These are phyloP conservation scores for Rubus idaeus DNA, from an alignment of 306 rosid genomes.

Conservation along the genomic window DNA sequence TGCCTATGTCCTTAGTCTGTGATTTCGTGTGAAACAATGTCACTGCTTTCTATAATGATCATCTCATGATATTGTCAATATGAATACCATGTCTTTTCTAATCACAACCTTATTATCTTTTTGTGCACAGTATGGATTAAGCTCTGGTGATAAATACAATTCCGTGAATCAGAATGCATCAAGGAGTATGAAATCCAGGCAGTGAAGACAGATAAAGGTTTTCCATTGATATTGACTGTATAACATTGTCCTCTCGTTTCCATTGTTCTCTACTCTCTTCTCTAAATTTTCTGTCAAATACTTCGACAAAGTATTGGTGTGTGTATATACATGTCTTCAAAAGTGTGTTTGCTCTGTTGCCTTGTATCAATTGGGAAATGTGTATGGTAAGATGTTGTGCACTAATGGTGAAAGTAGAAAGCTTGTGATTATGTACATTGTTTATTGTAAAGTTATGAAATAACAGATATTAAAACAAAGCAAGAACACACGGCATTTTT, in stretches of 20 bases:
- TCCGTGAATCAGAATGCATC: conserved; percentile 41
- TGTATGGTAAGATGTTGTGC: not conserved
- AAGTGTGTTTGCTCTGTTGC: not conserved
- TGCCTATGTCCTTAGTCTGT: not conserved
- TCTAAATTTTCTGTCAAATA: not conserved
- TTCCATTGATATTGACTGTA: conserved; percentile 33
- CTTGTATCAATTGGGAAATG: conserved; percentile 6
- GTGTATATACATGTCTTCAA: conserved; percentile 9
- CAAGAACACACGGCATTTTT: not conserved
- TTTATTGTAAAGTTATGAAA: not conserved
- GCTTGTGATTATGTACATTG: not conserved
- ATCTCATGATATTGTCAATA: not conserved
- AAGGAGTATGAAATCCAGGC: conserved; percentile 40
- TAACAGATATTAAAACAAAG: not conserved
- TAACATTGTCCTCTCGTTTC: conserved; percentile 11
- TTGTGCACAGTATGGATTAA: conserved; percentile 84
- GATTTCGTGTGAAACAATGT: not conserved
- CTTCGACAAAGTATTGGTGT: conserved; percentile 11
- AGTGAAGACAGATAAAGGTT: conserved; percentile 30
- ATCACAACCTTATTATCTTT: conserved; percentile 16
- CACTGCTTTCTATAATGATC: not conserved
- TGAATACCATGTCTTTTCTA: not conserved
- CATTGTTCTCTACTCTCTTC: not conserved
- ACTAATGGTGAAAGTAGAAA: conserved; percentile 9
- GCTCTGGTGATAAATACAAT: conserved; percentile 43